These are phyloP conservation scores for Polysphondylium violaceum DNA, from an alignment of 78 protist species.

Conservation along the genomic window DNA sequence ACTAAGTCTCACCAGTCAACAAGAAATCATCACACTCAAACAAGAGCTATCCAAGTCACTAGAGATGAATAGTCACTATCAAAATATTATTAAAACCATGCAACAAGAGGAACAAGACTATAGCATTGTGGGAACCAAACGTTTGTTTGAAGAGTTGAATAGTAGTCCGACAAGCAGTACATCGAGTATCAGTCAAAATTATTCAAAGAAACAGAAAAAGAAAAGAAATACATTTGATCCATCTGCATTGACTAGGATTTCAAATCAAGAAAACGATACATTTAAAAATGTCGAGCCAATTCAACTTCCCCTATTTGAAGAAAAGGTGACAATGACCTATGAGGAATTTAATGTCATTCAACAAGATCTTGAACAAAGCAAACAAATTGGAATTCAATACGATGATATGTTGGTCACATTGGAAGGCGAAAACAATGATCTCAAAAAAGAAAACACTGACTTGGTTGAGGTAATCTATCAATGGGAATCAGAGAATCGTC, in stretches of 20 bases:
- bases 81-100: not conserved
- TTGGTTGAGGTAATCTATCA: not conserved
- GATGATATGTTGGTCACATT: not conserved
- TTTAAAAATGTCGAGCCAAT: not conserved
- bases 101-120: not conserved
- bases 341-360: not conserved
- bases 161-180: no score
- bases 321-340: not conserved
- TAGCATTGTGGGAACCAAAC: not conserved
- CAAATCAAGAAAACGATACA: no score
- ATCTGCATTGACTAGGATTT: no score
- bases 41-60: no score
- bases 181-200: no score
- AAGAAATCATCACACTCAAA: not conserved
- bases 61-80: no score
- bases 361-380: constrained; percentile 18
- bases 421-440: not conserved
- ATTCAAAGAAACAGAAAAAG: not conserved
- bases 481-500: constrained; percentile 15
- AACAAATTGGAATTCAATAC: not conserved
- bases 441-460: not conserved
- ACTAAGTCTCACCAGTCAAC: not conserved
- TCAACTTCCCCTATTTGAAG: constrained; percentile 6
- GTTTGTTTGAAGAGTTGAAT: not conserved
- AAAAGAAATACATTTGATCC: constrained; percentile 29